A percentile compares a stretch with the other conserved stretches of the same genome.
These are phyloP conservation scores for Coemansia sp. DNA, from an alignment of 192 early-diverging fungal species.

Conservation along the genomic window DNA sequence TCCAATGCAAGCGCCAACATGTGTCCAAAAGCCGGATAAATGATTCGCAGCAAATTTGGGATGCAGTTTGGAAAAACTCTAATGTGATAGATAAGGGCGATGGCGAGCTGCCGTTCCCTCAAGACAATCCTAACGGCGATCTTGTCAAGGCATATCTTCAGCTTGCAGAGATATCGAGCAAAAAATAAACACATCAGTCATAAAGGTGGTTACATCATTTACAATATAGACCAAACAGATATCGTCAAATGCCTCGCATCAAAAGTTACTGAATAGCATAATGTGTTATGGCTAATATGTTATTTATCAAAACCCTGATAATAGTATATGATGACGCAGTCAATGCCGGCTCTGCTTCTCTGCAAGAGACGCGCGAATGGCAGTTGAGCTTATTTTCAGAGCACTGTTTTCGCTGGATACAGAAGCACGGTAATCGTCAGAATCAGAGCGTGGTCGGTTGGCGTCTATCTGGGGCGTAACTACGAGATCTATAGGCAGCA, in stretches of 20 bases:
- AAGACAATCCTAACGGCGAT: constrained; percentile 5
- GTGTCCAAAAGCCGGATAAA: background rate
- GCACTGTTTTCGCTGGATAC: constrained; percentile 49
- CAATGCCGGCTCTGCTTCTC: constrained; percentile 20
- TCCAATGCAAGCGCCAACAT: background rate
- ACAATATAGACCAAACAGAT: too few species aligned
- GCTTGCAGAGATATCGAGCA: constrained; percentile 7
- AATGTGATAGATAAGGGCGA: background rate
- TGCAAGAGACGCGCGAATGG: constrained; percentile 59
- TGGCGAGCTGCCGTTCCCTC: background rate
- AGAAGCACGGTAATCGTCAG: constrained; percentile 17
- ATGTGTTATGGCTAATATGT: background rate
- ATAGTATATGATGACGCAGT: too few species aligned
- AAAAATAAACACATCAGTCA: background rate
- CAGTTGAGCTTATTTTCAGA: constrained; percentile 79
- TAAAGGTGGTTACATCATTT: background rate
- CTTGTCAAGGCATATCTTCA: constrained; percentile 35
- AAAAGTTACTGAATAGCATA: background rate
- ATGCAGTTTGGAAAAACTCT: constrained; percentile 3
- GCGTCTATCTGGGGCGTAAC: constrained; percentile 45
- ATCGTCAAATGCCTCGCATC: too few species aligned
- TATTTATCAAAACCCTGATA: background rate
- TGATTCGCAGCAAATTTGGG: background rate
- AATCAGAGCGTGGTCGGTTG: constrained; percentile 14
- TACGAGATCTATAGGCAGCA: constrained; percentile 71